Percentiles rank a stretch among this genome's conserved stretches.
Evolutionary conservation across 1,139 yeast species (phyloP).

Genomic region (Pichia sp.): DNA sequence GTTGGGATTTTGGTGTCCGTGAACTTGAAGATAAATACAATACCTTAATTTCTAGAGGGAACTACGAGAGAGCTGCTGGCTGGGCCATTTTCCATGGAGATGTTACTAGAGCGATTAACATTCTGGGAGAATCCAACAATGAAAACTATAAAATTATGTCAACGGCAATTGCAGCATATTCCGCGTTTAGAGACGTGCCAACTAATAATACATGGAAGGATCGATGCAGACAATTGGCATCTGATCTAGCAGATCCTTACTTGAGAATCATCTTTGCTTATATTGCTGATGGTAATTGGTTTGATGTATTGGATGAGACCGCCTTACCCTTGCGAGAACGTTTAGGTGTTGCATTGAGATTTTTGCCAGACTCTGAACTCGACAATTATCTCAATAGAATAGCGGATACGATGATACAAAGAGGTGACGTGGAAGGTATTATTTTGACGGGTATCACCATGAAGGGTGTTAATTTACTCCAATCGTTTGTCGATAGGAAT

Average conservation of each 20-base stretch:
- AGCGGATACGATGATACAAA: conserved; percentile 60
- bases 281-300: conserved; percentile 93
- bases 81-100: conserved; percentile 97
- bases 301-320: conserved; percentile 88
- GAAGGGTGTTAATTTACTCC: conserved; percentile 71
- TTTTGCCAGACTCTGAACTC: conserved; percentile 71
- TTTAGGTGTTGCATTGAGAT: conserved; percentile 82
- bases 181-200: conserved; percentile 47
- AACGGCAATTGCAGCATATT: conserved; percentile 89
- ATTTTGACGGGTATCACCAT: conserved; percentile 79
- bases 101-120: conserved; percentile 70
- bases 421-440: conserved; percentile 88
- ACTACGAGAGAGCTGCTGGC: conserved; percentile 88
- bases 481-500: conserved; percentile 82
- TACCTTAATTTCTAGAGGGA: conserved; percentile 50
- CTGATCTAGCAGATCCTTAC: conserved; percentile 85
- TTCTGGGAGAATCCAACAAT: conserved; percentile 50
- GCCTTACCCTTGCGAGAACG: conserved; percentile 84
- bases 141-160: conserved; percentile 73
- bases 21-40: conserved; percentile 69
- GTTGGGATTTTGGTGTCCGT: conserved; percentile 79
- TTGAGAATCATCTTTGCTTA: conserved; percentile 88
- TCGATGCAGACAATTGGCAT: conserved; percentile 81
- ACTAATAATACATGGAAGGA: conserved; percentile 89
- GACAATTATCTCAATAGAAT: conserved; percentile 61